Conservation (phyloP, 2,329 filamentous ascomycete species). For the Fusarium sp. region DNA sequence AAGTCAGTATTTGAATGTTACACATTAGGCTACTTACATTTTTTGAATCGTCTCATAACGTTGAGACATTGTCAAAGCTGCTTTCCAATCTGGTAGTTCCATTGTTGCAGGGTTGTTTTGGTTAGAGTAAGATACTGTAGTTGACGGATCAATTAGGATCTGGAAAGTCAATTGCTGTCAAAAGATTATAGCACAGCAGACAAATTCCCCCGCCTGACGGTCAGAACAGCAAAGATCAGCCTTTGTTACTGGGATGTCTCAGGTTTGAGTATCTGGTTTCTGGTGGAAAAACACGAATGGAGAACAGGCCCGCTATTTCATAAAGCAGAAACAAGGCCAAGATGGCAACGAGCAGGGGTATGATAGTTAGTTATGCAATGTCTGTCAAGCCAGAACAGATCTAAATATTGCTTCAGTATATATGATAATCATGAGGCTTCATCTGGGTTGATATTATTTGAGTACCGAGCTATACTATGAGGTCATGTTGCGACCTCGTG, state of each 20-base stretch:
- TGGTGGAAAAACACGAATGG: conserved; percentile 8
- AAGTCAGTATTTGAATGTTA: neutral
- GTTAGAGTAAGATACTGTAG: neutral
- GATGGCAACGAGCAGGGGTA: conserved; percentile 7
- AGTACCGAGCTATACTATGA: conserved; percentile 26
- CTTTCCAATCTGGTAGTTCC: conserved; percentile 59
- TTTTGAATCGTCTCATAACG: conserved; percentile 72
- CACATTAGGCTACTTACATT: conserved; percentile 44
- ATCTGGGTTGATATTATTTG: conserved; percentile 7
- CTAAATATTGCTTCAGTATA: neutral
- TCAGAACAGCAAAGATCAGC: conserved; percentile 22
- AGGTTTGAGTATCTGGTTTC: conserved; percentile 3
- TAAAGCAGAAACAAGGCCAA: conserved; percentile 37
- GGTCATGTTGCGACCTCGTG: conserved; percentile 42
- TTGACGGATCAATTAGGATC: conserved; percentile 16
- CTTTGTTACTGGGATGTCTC: conserved; percentile 23
- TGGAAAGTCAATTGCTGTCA: conserved; percentile 13
- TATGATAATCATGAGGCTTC: neutral
- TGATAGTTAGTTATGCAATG: neutral
- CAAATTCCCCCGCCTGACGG: conserved; percentile 10
- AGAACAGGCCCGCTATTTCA: conserved; percentile 29
- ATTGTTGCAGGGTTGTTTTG: conserved; percentile 17
- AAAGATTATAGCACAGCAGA: neutral
- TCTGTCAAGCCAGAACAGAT: neutral
- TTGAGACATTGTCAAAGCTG: conserved; percentile 66